Evolutionary conservation across 176 grass and related monocot species (phyloP).

Genomic region (Eremochloa ophiuroides): DNA sequence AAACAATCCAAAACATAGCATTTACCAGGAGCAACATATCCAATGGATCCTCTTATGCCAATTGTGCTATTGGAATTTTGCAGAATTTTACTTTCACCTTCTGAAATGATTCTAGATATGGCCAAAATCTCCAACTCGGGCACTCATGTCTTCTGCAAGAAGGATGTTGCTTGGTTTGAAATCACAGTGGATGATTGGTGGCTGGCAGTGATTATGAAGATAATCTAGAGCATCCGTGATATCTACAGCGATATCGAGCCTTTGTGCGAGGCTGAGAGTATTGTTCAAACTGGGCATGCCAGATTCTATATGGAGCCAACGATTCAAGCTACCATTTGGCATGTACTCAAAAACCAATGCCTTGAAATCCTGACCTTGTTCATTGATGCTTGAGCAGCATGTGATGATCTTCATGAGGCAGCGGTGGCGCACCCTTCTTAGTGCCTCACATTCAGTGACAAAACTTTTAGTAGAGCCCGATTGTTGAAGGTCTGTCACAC

Average conservation of each 20-base stretch:
- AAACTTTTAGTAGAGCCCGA: neutral
- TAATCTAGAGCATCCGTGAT: neutral
- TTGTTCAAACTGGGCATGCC: neutral
- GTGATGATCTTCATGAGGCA: neutral
- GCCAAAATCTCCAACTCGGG: conserved; percentile 47
- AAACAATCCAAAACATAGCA: neutral
- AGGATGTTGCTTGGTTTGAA: conserved; percentile 58
- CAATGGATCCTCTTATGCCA: conserved; percentile 45
- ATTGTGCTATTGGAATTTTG: conserved; percentile 17
- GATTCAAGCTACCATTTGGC: neutral
- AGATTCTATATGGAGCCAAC: neutral
- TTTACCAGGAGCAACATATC: neutral
- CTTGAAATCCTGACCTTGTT: neutral
- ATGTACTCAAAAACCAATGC: neutral
- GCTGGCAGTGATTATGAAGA: conserved; percentile 10
- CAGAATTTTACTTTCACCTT: neutral
- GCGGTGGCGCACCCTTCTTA: neutral
- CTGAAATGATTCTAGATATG: conserved; percentile 37
- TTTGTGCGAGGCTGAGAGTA: conserved; percentile 9
- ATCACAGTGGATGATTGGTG: conserved; percentile 43
- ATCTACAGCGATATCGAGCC: neutral
- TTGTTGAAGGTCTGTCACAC: neutral
- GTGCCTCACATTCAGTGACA: neutral
- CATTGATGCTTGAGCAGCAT: neutral
- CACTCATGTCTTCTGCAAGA: too few species aligned